Evolutionary conservation across 108 stramenopile genomes (phyloP).

Genomic region (Cyclostephanos invisitatus): DNA sequence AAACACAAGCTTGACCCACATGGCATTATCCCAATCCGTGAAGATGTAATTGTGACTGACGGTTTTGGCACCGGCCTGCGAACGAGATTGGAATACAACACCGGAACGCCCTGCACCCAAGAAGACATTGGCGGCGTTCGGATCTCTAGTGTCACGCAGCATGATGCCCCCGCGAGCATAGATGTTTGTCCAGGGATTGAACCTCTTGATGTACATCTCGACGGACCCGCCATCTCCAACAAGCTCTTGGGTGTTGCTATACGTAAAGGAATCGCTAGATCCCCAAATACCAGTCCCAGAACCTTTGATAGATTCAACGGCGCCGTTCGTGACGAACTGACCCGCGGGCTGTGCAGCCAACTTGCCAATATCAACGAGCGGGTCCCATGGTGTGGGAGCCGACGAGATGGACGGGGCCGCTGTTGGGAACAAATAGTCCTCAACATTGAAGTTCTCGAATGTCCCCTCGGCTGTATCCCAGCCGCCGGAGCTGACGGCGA

Average conservation of each 20-base stretch:
- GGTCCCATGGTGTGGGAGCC: constrained; percentile 26
- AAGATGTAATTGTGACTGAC: background rate
- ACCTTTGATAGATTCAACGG: constrained; percentile 7
- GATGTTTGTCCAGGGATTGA: background rate
- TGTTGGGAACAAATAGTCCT: constrained; percentile 11
- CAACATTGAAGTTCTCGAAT: constrained; percentile 23
- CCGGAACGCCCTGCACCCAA: constrained; percentile 13
- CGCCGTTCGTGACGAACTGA: background rate
- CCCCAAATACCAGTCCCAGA: constrained; percentile 37
- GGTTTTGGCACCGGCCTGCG: background rate
- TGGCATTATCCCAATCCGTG: constrained; percentile 1
- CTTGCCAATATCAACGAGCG: constrained; percentile 19
- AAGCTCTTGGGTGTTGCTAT: background rate
- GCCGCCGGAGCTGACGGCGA: constrained; percentile 28
- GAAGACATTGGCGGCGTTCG: constrained; percentile 27
- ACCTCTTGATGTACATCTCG: constrained; percentile 9
- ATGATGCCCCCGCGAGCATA: constrained; percentile 35
- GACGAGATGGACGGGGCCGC: constrained; percentile 19
- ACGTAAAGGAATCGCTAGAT: constrained; percentile 24
- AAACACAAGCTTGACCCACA: constrained; percentile 10
- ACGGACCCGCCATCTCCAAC: constrained; percentile 2
- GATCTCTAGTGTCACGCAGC: constrained; percentile 15
- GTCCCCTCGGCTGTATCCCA: constrained; percentile 7
- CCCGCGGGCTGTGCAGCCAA: constrained; percentile 3
- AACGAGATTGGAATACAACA: constrained; percentile 20